phyloP scores from a whole-genome alignment of 2,329 filamentous ascomycete species.

The Colletotrichum liaoningense region DNA sequence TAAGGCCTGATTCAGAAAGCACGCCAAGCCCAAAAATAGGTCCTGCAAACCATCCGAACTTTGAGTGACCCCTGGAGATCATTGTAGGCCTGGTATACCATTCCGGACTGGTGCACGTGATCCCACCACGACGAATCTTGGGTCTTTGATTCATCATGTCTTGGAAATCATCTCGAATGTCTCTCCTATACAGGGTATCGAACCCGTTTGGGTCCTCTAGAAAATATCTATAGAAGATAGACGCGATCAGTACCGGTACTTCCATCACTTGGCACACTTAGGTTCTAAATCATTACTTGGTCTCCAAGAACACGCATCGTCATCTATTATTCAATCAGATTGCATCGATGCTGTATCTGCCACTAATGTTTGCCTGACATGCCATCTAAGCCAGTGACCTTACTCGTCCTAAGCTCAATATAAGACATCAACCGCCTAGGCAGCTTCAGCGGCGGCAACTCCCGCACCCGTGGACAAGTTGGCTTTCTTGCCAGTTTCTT shows the following conservation, averaged over 20 bases:
- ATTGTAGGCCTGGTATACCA: neutral
- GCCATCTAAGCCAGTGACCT: neutral
- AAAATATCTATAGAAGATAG: too few relatives aligned
- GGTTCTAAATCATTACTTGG: too few relatives aligned
- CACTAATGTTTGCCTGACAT: neutral
- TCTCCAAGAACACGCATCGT: too few relatives aligned
- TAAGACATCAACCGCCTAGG: neutral
- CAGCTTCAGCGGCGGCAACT: neutral
- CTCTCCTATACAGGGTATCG: too few relatives aligned
- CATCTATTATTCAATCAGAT: too few relatives aligned
- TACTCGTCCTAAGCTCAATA: neutral
- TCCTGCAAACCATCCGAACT: neutral
- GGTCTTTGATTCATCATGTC: too few relatives aligned
- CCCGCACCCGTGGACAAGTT: neutral
- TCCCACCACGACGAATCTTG: too few relatives aligned
- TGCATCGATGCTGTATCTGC: neutral
- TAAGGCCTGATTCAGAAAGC: neutral
- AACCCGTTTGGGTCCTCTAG: too few relatives aligned
- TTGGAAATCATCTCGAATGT: too few relatives aligned
- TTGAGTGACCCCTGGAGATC: neutral
- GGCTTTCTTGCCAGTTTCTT: conserved; percentile 1
- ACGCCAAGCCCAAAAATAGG: neutral
- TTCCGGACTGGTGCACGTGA: neutral
- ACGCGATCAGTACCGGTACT: too few relatives aligned
- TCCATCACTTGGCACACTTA: too few relatives aligned